phyloP scores from a whole-genome alignment of 148 eudicot genomes.

The Silene uniflora region DNA sequence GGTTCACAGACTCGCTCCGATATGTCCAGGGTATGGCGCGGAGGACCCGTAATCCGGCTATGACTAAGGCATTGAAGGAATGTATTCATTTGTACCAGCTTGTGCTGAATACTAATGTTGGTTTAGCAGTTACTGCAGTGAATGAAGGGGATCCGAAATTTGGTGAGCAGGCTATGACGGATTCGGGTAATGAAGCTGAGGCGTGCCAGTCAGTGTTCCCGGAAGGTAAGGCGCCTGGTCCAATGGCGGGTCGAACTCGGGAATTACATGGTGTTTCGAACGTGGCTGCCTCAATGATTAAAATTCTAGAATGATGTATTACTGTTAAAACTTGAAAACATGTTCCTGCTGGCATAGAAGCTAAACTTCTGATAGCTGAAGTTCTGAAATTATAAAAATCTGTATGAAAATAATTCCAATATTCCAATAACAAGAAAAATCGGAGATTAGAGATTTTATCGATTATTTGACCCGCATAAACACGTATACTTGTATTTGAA shows the following conservation, averaged over 20 bases:
- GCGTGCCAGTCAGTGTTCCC: slow-evolving; percentile 24
- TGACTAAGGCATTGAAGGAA: slow-evolving; percentile 20
- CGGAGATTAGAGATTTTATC: too few species aligned
- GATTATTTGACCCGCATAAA: too few species aligned
- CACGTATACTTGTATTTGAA: too few species aligned
- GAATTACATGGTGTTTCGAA: slow-evolving; percentile 30
- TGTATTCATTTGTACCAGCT: slow-evolving; percentile 21
- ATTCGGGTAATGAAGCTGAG: slow-evolving; percentile 37
- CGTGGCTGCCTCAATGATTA: slow-evolving; percentile 42
- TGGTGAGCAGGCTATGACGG: slow-evolving; percentile 45
- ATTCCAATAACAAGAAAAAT: background rate
- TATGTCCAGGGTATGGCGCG: slow-evolving; percentile 19
- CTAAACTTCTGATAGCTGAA: background rate
- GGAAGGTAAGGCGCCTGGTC: slow-evolving; percentile 17
- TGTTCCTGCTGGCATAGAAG: background rate
- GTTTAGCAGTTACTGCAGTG: slow-evolving; percentile 30
- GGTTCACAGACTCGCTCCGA: slow-evolving; percentile 26
- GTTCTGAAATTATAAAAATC: background rate
- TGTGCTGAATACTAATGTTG: slow-evolving; percentile 26
- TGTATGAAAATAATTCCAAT: background rate
- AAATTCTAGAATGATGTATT: slow-evolving; percentile 24
- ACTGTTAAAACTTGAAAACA: too few species aligned
- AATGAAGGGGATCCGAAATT: slow-evolving; percentile 38
- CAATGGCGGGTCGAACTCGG: slow-evolving; percentile 21
- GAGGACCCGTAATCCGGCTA: slow-evolving; percentile 22